Evolutionary conservation across 2,329 filamentous ascomycete genomes (phyloP), one percentile per base, ranked within the genome.

Genomic region (Pleoardoris graminearum): DNA sequence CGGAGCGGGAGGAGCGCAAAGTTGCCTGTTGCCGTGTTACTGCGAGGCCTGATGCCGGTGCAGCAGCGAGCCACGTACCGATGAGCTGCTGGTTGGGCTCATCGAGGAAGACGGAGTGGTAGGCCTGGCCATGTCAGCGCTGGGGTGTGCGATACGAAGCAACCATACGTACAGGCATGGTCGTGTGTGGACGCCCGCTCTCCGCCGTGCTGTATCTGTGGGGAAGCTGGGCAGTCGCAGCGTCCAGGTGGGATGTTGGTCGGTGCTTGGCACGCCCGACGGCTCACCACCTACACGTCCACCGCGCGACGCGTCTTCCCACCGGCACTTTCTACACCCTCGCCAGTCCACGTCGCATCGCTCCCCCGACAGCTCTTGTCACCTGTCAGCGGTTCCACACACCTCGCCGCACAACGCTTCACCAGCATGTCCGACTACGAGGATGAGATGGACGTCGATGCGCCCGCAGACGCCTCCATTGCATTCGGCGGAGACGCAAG

Each of bases 41-140:
- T 11, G 17, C 38, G 32, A 39, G 48, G 56, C 32, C 30, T 42
- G 1, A n/a, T 43, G 33, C 23, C 16, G 29, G 35, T 17, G 23
- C 6, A 12, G 29, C 36, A 10, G 19, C 22, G 49, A 29, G 42
- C n/a, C 8, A 16, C 5, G 16, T 80, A 84, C 82, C 84, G 72
- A 87, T 85, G 65, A 85, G 70, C 68, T 84, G 83, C 62, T 86
- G 83, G 70, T 85, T 84, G 60, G 87, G 80, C 83, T 91, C 84
- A 85, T 93, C 79, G 75, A 87, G 85, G 85, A 97, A 97, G 82
- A 96, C 89, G 75, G 90, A 96, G 83, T 97, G 95, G 83, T 97
- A 97, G 78, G 93, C 93, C 91, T 96, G 48, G n/a, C 4, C 50
- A 46, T 25, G 47, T 68, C 39, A 67, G 63, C 53, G 39, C 21